Conservation (phyloP, 2,329 filamentous ascomycete species). For the Hypoxylon sp. region DNA sequence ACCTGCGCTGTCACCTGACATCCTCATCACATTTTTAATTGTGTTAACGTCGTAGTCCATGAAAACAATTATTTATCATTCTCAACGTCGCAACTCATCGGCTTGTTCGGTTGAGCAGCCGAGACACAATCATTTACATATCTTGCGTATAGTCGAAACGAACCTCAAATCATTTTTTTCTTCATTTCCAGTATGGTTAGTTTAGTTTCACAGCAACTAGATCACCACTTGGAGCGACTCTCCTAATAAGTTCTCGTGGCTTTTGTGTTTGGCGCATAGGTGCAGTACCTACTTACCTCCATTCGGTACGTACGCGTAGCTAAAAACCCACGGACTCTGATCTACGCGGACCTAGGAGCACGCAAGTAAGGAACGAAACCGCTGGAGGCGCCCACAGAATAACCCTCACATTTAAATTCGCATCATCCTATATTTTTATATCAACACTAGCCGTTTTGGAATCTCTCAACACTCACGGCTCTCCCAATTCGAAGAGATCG, state of each 20-base stretch:
- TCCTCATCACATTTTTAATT: slow-evolving; percentile 35
- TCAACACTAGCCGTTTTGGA: slow-evolving; percentile 33
- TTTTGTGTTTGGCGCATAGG: too few species aligned
- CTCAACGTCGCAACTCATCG: slow-evolving; percentile 29
- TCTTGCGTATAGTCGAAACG: too few species aligned
- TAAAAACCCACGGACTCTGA: slow-evolving; percentile 34
- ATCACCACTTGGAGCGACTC: too few species aligned
- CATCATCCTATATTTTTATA: slow-evolving; percentile 30
- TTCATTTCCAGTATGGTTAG: too few species aligned
- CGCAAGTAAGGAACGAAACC: slow-evolving; percentile 32
- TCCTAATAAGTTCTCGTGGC: too few species aligned
- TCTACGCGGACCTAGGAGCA: slow-evolving; percentile 32
- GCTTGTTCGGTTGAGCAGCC: slow-evolving; percentile 28
- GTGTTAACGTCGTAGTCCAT: slow-evolving; percentile 23
- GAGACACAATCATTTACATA: slow-evolving; percentile 13
- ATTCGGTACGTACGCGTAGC: slow-evolving; percentile 1
- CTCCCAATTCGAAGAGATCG: slow-evolving; percentile 33
- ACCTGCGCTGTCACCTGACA: slow-evolving; percentile 23
- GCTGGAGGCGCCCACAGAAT: slow-evolving; percentile 26
- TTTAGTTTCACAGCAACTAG: too few species aligned
- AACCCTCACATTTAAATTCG: slow-evolving; percentile 33
- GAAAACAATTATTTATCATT: slow-evolving; percentile 26
- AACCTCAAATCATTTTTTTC: too few species aligned
- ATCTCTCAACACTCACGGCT: slow-evolving; percentile 13
- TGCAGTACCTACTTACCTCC: too few species aligned